Evolutionary conservation across 495 filamentous ascomycete species (phyloP), one percentile per base, ranked within the genome.

Genomic region (Penicillium paradoxum): DNA sequence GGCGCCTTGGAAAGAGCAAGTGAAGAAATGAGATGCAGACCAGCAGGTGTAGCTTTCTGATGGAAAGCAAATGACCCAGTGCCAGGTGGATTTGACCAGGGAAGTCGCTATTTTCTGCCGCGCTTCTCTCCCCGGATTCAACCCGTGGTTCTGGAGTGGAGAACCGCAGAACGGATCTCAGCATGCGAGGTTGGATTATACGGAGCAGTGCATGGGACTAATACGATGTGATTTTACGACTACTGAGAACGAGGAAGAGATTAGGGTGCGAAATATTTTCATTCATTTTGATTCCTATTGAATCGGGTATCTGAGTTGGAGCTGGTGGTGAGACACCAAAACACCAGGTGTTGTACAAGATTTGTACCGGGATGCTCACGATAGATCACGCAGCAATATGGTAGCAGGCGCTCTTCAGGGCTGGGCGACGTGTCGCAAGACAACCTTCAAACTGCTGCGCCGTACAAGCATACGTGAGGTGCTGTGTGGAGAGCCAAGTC

Each of bases 301-400:
- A 51, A 51, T 51, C 48, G 48, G 48, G 48, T 51, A 51, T 51
- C 48, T 51, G 48, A 42, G 29, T 32, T 51, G 19, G 48, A 33
- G 38, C 18, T 42, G 11, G 38, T 42, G 48, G 19, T 17, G 5
- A 24, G 18, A 51, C 37, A 42, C 48, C 48, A 34, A 24, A 36
- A 17, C 32, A 1, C 38, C 19, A 6, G 2, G 14, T 17, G 14
- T 42, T 15, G 49, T 42, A 51, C 49, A 34, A n/a, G 15, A 32
- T 9, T 32, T 39, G 38, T 40, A 51, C 49, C 34, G 39, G 27
- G n/a, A 41, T 22, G 37, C 38, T 34, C 49, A 43, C 49, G 30
- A 25, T 51, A 5, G 19, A 25, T 32, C 25, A 50, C 29, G 49
- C 19, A 19, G 38, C 38, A n/a, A 19, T 24, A 13, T 19, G 17